Evolutionary conservation across 2,329 filamentous ascomycete species (phyloP).

Genomic region (Fusarium scirpi): DNA sequence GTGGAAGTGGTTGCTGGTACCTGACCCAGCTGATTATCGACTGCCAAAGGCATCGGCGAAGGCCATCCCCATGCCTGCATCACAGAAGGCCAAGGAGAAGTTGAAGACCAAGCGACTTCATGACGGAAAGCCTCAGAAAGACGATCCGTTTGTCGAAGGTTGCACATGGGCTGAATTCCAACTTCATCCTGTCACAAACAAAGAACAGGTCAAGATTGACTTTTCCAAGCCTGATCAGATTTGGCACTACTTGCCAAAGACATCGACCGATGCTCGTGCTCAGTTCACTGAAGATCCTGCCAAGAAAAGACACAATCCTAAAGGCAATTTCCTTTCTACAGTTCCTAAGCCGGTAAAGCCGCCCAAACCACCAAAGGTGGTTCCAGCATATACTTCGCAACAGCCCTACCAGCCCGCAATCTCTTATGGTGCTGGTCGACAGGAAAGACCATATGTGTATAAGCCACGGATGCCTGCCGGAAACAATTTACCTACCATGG

Average conservation of each 20-base stretch:
- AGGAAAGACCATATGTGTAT: conserved; percentile 65
- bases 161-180: conserved; percentile 86
- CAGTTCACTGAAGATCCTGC: conserved; percentile 86
- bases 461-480: conserved; percentile 59
- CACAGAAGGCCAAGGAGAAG: conserved; percentile 71
- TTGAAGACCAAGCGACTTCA: conserved; percentile 74
- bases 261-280: conserved; percentile 89
- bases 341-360: conserved; percentile 69
- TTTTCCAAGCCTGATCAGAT: conserved; percentile 78
- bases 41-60: conserved; percentile 80
- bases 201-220: conserved; percentile 76
- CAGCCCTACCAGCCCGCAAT: conserved; percentile 45
- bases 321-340: conserved; percentile 79
- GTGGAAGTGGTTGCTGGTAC: conserved; percentile 85
- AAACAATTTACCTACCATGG: conserved; percentile 36
- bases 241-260: conserved; percentile 89
- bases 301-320: conserved; percentile 71
- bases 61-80: conserved; percentile 76
- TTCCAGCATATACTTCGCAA: conserved; percentile 43
- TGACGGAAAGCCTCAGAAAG: conserved; percentile 72
- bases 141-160: conserved; percentile 74
- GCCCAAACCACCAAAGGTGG: conserved; percentile 59
- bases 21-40: conserved; percentile 76
- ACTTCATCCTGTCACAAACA: conserved; percentile 67
- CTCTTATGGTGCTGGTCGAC: conserved; percentile 26